These are phyloP conservation scores for Aspergillus aculeatus DNA, from an alignment of 2,329 filamentous ascomycete species.

Conservation along the genomic window DNA sequence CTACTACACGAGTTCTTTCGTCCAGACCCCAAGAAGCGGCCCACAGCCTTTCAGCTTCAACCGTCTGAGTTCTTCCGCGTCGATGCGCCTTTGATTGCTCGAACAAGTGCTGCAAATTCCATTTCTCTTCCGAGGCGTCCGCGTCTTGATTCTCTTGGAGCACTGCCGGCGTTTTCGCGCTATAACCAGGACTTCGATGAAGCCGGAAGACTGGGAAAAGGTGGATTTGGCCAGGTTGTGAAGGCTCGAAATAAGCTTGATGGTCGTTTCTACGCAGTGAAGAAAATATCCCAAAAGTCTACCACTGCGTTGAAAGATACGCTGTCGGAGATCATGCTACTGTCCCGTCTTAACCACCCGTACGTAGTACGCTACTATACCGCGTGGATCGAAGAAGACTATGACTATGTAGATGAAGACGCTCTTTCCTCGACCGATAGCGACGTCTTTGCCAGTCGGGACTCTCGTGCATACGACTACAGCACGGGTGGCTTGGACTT, in stretches of 20 bases:
- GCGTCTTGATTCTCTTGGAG: conserved; percentile 62
- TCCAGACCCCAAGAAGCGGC: conserved; percentile 76
- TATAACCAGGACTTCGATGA: conserved; percentile 90
- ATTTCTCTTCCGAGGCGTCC: conserved; percentile 50
- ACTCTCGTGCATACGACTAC: conserved; percentile 53
- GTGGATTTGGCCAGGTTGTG: conserved; percentile 93
- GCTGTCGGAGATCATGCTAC: conserved; percentile 79
- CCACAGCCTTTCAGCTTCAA: conserved; percentile 73
- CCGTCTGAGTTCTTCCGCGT: conserved; percentile 51
- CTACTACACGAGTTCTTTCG: conserved; percentile 83
- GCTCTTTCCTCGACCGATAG: conserved; percentile 53
- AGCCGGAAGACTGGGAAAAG: conserved; percentile 82
- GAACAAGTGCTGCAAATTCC: conserved; percentile 44
- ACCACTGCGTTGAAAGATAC: conserved; percentile 61
- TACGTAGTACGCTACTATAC: conserved; percentile 88
- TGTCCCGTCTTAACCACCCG: conserved; percentile 91
- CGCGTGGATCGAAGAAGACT: conserved; percentile 81
- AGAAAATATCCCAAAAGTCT: conserved; percentile 86
- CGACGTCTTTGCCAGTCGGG: conserved; percentile 44
- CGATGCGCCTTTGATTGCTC: conserved; percentile 38
- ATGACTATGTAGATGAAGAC: conserved; percentile 41
- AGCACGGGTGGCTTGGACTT: conserved; percentile 87
- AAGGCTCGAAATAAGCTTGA: conserved; percentile 94
- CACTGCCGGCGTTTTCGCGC: conserved; percentile 61
- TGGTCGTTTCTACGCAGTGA: conserved; percentile 90